A percentile compares a stretch with the other conserved stretches of the same genome.
phyloP scores from a whole-genome alignment of 257 asterid genomes.

The Anisodus tanguticus region DNA sequence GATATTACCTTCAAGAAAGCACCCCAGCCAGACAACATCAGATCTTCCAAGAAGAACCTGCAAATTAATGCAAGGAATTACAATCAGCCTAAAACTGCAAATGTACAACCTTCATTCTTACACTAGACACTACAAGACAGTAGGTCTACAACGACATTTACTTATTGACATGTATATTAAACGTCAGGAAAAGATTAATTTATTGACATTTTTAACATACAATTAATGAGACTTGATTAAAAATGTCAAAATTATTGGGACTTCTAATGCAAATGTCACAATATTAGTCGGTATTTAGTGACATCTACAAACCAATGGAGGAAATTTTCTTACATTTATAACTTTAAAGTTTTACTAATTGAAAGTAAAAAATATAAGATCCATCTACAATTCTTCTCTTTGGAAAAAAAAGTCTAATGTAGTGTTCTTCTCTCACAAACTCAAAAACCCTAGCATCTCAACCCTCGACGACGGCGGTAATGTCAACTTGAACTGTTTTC shows the following conservation, averaged over 20 bases:
- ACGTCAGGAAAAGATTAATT: background rate
- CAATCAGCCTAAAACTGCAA: background rate
- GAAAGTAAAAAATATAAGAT: background rate
- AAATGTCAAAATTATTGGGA: background rate
- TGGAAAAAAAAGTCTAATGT: background rate
- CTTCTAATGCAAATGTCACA: background rate
- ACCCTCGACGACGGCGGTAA: background rate
- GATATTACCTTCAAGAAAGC: slow-evolving; percentile 90
- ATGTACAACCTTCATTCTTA: slow-evolving; percentile 2
- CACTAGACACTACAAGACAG: slow-evolving; percentile 1
- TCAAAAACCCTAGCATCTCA: slow-evolving; percentile 10
- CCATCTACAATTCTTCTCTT: background rate
- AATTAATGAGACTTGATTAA: background rate
- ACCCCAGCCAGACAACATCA: slow-evolving; percentile 97
- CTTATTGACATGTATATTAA: background rate
- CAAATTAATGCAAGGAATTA: slow-evolving; percentile 31
- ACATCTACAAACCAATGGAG: background rate
- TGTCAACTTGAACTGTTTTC: background rate
- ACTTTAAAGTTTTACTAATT: background rate
- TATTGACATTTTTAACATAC: background rate
- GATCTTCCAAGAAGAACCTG: slow-evolving; percentile 94
- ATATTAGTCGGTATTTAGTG: background rate
- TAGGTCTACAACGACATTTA: background rate
- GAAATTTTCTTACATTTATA: background rate
- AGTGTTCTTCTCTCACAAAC: background rate